A percentile compares a stretch with the other conserved stretches of the same genome.
These are phyloP conservation scores for Phytopythium kandeliae DNA, from an alignment of 352 stramenopile species.

Conservation along the genomic window DNA sequence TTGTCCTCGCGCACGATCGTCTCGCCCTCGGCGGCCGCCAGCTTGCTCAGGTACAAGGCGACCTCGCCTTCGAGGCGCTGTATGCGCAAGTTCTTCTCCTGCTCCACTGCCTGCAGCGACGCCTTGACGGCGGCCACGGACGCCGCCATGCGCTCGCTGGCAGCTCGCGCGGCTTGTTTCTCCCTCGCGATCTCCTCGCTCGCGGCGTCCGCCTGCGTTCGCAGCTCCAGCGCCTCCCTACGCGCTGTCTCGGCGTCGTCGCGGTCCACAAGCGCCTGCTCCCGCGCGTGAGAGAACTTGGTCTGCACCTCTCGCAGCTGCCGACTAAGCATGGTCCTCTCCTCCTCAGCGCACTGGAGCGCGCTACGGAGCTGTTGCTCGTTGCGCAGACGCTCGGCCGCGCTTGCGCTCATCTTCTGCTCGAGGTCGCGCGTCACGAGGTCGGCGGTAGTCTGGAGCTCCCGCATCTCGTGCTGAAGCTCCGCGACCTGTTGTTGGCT, in stretches of 20 bases:
- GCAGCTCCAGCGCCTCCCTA: conserved; percentile 42
- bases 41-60: conserved; percentile 37
- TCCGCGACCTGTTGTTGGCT: conserved; percentile 27
- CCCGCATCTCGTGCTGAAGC: conserved; percentile 39
- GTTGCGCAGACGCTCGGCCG: conserved; percentile 18
- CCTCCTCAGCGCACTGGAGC: conserved; percentile 44
- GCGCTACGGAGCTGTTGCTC: conserved; percentile 35
- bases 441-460: conserved; percentile 32
- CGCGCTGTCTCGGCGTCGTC: conserved; percentile 57
- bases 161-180: conserved; percentile 37
- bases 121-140: conserved; percentile 48
- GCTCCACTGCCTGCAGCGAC: conserved; percentile 51
- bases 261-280: conserved; percentile 53
- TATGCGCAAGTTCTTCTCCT: conserved; percentile 56
- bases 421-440: conserved; percentile 28
- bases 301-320: conserved; percentile 57
- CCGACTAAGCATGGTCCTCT: conserved; percentile 34
- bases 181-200: conserved; percentile 54
- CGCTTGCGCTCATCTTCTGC: conserved; percentile 29
- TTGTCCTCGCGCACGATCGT: conserved; percentile 53
- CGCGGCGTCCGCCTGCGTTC: conserved; percentile 28
- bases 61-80: conserved; percentile 46
- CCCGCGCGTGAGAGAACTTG: conserved; percentile 48
- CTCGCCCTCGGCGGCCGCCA: conserved; percentile 51
- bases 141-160: conserved; percentile 55